Evolutionary conservation across 805 yeast genomes (phyloP), one percentile per base, ranked within the genome.

Genomic region (Candida maltosa): DNA sequence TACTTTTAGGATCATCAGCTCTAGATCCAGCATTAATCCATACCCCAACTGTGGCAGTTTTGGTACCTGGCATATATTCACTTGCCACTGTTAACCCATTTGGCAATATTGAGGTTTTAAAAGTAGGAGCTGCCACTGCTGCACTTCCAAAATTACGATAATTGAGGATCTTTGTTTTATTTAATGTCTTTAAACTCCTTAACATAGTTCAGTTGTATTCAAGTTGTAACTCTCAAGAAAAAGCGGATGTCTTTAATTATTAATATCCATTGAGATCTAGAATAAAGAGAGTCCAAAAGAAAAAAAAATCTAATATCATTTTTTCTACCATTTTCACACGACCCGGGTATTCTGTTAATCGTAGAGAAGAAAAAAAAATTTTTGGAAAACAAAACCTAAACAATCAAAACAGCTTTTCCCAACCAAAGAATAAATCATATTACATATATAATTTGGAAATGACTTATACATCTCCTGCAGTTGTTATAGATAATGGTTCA

Each of bases 11-110:
- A 51, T 79, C 83, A 62, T 93, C 99, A 3, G 97, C 97, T 43
- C 99, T 74, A 3, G 97, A 89, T 2, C 99, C 99, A 26, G 98
- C 96, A 62, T 93, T 96, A 42, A 93, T 88, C 91, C 96, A 94
- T 37, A 93, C 91, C 2, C 97, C 98, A 10, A 93, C 96, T 2
- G 98, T 93, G 42, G 98, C 97, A 29, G 97, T 88, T 48, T 83
- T 74, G 6, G 94, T 81, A 43, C 84, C 81, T 8, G 97, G 97
- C 56, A 85, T 78, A 29, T 72, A 54, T 57, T 93, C 97, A 30
- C 94, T 76, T 36, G 97, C 98, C 26, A 91, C 96, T 0, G 97
- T 91, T 29, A 93, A 63, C 3, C 99, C 99, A 56, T 93, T 93
- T n/a, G 81, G 68, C 35, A 93, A 69, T 3, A 82, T 77, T 1